phyloP scores from a whole-genome alignment of 345 rosid species.

The Clarkia xantiana region DNA sequence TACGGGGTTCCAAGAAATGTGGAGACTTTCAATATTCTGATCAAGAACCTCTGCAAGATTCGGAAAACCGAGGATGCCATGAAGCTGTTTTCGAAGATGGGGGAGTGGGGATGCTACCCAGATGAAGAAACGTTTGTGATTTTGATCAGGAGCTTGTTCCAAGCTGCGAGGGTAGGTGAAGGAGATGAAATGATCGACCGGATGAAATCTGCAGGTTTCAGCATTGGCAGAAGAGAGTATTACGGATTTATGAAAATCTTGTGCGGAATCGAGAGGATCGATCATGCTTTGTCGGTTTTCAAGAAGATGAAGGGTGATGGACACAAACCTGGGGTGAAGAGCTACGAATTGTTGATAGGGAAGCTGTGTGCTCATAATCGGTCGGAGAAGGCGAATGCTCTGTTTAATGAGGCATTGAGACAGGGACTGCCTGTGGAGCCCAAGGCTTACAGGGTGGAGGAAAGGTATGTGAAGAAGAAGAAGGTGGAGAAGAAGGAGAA shows the following conservation, averaged over 20 bases:
- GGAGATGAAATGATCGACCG: slow-evolving; percentile 88
- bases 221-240: slow-evolving; percentile 47
- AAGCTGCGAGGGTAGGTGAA: slow-evolving; percentile 78
- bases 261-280: slow-evolving; percentile 93
- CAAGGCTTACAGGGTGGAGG: slow-evolving; percentile 55
- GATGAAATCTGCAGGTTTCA: slow-evolving; percentile 66
- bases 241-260: slow-evolving; percentile 62
- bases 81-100: slow-evolving; percentile 58
- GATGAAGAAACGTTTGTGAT: slow-evolving; percentile 49
- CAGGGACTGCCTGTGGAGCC: slow-evolving; percentile 61
- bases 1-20: slow-evolving; percentile 80
- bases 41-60: slow-evolving; percentile 60
- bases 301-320: slow-evolving; percentile 70
- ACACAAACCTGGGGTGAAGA: slow-evolving; percentile 61
- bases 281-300: slow-evolving; percentile 76
- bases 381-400: slow-evolving; percentile 57
- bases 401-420: slow-evolving; percentile 50
- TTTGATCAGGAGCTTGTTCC: slow-evolving; percentile 68
- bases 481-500: slow-evolving; percentile 49
- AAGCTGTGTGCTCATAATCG: slow-evolving; percentile 60
- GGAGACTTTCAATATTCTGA: slow-evolving; percentile 73
- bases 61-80: slow-evolving; percentile 73
- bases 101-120: slow-evolving; percentile 74
- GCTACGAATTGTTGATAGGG: slow-evolving; percentile 70
- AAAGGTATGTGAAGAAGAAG: slow-evolving; percentile 45